phyloP scores from a whole-genome alignment of 2,329 filamentous ascomycete species.

The Pyricularia pennisetigena region DNA sequence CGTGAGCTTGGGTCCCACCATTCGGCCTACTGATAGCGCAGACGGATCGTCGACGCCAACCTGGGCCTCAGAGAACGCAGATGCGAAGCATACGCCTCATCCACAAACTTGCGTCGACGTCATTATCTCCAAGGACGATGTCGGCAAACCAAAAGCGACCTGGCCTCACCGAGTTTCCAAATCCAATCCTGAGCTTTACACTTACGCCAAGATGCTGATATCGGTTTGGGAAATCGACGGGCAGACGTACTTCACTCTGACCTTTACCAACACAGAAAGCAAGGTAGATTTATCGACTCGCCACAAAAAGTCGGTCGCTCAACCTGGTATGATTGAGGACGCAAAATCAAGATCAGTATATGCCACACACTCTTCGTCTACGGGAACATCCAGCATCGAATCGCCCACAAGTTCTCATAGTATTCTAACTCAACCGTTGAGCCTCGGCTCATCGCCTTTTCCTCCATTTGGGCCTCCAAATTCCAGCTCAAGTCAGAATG shows the following conservation, averaged over 20 bases:
- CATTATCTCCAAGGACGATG: constrained; percentile 43
- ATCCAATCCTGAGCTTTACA: constrained; percentile 16
- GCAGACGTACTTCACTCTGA: constrained; percentile 62
- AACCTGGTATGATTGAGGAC: constrained; percentile 30
- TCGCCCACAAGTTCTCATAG: constrained; percentile 12
- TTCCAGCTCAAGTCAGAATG: constrained; percentile 32
- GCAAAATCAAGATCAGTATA: constrained; percentile 34
- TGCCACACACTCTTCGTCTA: constrained; percentile 29
- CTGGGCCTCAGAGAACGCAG: constrained; percentile 24
- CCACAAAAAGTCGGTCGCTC: constrained; percentile 26
- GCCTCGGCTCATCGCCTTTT: constrained; percentile 48
- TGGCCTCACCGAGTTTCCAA: not conserved
- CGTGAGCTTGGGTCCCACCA: constrained; percentile 18
- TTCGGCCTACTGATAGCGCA: constrained; percentile 1
- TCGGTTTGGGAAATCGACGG: constrained; percentile 64
- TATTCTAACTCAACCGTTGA: constrained; percentile 38
- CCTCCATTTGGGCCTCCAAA: constrained; percentile 58
- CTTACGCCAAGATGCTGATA: constrained; percentile 66
- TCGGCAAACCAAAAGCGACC: constrained; percentile 23
- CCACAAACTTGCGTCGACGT: constrained; percentile 50
- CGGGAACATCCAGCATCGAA: constrained; percentile 29
- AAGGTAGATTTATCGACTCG: constrained; percentile 19
- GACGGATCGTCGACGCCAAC: constrained; percentile 6
- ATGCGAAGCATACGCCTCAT: constrained; percentile 3
- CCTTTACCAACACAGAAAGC: constrained; percentile 55